phyloP scores from a whole-genome alignment of 495 filamentous ascomycete species.

The Penicillium lagena region DNA sequence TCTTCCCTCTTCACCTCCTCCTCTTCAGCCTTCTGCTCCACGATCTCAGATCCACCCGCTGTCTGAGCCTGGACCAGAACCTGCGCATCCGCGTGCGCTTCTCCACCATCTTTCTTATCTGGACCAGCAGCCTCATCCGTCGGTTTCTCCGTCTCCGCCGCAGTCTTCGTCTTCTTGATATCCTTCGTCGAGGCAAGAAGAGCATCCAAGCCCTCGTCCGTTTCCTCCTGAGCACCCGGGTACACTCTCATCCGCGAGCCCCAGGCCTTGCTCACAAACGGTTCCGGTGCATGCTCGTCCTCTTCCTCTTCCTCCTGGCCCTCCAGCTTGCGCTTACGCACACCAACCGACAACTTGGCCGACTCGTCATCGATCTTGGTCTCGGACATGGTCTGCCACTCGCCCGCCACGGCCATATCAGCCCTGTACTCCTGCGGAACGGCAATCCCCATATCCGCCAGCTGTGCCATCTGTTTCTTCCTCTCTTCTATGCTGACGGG shows the following conservation, averaged over 20 bases:
- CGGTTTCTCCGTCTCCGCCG: constrained; percentile 12
- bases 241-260: constrained; percentile 63
- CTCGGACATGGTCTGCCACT: constrained; percentile 74
- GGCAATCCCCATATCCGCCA: constrained; percentile 79
- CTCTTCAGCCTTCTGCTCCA: constrained; percentile 23
- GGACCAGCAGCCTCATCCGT: neutral
- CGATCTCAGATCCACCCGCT: too few species aligned
- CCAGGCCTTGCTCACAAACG: constrained; percentile 63
- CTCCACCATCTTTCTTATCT: neutral
- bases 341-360: constrained; percentile 32
- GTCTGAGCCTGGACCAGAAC: too few species aligned
- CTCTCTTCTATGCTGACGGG: constrained; percentile 58
- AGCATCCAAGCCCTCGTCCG: constrained; percentile 60
- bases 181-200: constrained; percentile 52
- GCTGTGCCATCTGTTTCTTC: constrained; percentile 78
- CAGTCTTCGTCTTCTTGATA: constrained; percentile 33
- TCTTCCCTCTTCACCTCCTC: constrained; percentile 25
- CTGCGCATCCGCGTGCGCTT: too few species aligned
- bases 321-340: constrained; percentile 63
- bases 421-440: constrained; percentile 73
- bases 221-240: constrained; percentile 47
- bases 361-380: constrained; percentile 25
- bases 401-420: constrained; percentile 83
- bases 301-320: constrained; percentile 44
- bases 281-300: constrained; percentile 56